A percentile compares a stretch with the other conserved stretches of the same genome.
These are phyloP conservation scores for Leishmania mexicana DNA, from an alignment of 208 protist genomes.

Conservation along the genomic window DNA sequence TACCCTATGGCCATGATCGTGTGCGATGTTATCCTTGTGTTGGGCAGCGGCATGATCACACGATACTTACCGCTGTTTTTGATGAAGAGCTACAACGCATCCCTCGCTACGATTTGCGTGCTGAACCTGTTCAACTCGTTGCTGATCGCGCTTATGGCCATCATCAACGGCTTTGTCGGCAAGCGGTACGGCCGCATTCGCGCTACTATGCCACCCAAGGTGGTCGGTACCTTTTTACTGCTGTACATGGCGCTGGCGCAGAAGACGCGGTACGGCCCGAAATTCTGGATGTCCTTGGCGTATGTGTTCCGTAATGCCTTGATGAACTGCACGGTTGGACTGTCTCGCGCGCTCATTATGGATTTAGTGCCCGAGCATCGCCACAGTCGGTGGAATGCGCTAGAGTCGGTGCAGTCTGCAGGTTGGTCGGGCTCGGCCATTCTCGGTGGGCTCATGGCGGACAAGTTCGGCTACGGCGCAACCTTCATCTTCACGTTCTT, in stretches of 20 bases:
- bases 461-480: slow-evolving; percentile 52
- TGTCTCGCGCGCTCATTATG: slow-evolving; percentile 73
- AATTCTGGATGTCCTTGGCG: slow-evolving; percentile 52
- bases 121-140: slow-evolving; percentile 54
- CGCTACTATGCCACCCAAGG: slow-evolving; percentile 49
- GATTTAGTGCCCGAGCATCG: slow-evolving; percentile 54
- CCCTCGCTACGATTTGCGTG: slow-evolving; percentile 39
- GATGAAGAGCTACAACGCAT: slow-evolving; percentile 60
- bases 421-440: slow-evolving; percentile 74
- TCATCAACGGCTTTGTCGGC: slow-evolving; percentile 42
- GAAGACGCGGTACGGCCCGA: slow-evolving; percentile 31
- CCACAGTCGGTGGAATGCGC: slow-evolving; percentile 64
- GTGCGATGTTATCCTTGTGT: slow-evolving; percentile 44
- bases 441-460: slow-evolving; percentile 65
- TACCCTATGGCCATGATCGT: slow-evolving; percentile 54
- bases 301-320: slow-evolving; percentile 61
- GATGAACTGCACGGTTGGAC: slow-evolving; percentile 65
- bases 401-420: slow-evolving; percentile 70
- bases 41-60: slow-evolving; percentile 79
- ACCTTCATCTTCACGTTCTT: slow-evolving; percentile 79
- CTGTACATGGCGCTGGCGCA: slow-evolving; percentile 64
- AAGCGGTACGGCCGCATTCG: slow-evolving; percentile 55
- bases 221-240: slow-evolving; percentile 48
- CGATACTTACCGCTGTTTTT: slow-evolving; percentile 81
- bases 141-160: slow-evolving; percentile 53